Evolutionary conservation across 805 yeast species (phyloP).

Genomic region (Candida wancherniae): DNA sequence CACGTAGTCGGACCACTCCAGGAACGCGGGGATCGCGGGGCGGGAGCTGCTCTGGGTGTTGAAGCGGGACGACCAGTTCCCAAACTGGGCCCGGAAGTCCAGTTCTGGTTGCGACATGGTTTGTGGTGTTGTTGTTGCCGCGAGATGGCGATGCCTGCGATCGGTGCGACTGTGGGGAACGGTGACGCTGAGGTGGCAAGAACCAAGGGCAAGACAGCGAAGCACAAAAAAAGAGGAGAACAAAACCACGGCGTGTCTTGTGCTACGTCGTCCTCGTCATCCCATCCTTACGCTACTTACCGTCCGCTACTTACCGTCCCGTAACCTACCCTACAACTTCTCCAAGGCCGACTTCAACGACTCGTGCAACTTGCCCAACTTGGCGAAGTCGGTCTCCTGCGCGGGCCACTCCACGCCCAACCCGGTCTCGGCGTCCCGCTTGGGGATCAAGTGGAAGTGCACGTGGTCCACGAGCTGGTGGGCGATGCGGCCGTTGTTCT

Average conservation of each 20-base stretch:
- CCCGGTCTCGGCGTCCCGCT: slow-evolving; percentile 68
- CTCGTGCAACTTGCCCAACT: slow-evolving; percentile 63
- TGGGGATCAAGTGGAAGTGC: slow-evolving; percentile 95
- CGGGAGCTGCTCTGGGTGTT: slow-evolving; percentile 2
- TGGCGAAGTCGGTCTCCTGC: slow-evolving; percentile 67
- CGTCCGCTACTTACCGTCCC: not conserved
- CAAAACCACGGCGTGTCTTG: not conserved
- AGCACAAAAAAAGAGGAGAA: too few species aligned
- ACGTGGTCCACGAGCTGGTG: slow-evolving; percentile 96
- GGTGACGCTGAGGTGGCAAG: too few species aligned
- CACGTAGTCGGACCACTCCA: slow-evolving; percentile 43
- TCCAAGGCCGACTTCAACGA: slow-evolving; percentile 37
- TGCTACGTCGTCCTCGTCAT: too few species aligned
- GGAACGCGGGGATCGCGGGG: slow-evolving; percentile 22
- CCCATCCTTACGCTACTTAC: too few species aligned
- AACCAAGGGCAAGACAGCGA: too few species aligned
- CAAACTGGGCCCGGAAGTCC: slow-evolving; percentile 18
- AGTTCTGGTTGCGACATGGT: slow-evolving; percentile 20
- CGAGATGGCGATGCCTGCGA: too few species aligned
- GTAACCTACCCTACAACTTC: slow-evolving; percentile 11
- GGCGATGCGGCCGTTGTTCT: slow-evolving; percentile 92
- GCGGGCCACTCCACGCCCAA: slow-evolving; percentile 95
- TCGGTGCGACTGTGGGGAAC: too few species aligned
- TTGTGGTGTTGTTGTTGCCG: too few species aligned
- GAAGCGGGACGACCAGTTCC: slow-evolving; percentile 16